Evolutionary conservation across 345 rosid genomes (phyloP), one percentile per base, ranked within the genome.

Genomic region (Sisymbrium irio): DNA sequence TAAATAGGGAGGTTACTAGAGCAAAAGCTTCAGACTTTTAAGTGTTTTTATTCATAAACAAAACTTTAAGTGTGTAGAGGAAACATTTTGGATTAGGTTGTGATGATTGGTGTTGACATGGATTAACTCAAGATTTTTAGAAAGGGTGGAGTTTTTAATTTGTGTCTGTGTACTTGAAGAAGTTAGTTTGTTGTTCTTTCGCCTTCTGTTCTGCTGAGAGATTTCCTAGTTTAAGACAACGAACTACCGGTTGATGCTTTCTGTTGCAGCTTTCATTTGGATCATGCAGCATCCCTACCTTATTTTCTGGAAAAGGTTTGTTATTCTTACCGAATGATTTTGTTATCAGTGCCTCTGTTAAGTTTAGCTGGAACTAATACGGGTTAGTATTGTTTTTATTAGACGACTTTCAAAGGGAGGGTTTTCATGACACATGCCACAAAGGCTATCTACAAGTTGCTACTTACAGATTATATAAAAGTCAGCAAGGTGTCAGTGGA

Each of bases 401-500:
- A 94, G 97, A 95, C 99, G 10, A 92, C 93, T 14, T 95, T 95
- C 67, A 92, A 79, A 68, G 99, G 97, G 2, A 65, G 96, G 42
- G 97, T 95, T 28, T 94, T 89, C 77, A 92, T 92, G 99, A 95
- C 99, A 33, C 96, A 95, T 85, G 97, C 97, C 4, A 95, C 99
- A 30, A 95, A 95, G 78, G 99, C 91, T 53, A 87, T 95, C 50
- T 95, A 92, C 82, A 92, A 86, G 85, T 70, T 95, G 80, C 73
- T 95, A 41, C 75, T 95, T 82, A 86, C 96, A 0, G 97, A 95
- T 86, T 95, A 92, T 80, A 92, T 95, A 0, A 95, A 95, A 90
- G 97, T 92, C 40, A 95, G 99, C 88, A 95, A 95, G 73, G 92
- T 95, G 58, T 95, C 97, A 3, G 89, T 92, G 51, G 99, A 95